A percentile compares a stretch with the other conserved stretches of the same genome.
Conservation (phyloP, 768 basidiomycete species). For the Amanita jacksonii region DNA sequence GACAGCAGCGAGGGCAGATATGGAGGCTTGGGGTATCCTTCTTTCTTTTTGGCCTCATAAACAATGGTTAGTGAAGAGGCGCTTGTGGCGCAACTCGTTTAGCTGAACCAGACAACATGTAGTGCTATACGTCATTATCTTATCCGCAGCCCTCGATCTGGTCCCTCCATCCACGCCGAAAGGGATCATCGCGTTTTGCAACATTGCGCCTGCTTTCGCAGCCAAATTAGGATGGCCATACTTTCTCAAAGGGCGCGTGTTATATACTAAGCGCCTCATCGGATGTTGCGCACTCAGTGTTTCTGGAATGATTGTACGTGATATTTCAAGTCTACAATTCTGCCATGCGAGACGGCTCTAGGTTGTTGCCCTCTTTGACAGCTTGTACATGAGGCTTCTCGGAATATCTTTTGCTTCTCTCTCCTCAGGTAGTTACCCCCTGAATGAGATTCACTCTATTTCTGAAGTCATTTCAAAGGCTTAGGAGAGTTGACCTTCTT, state of each 20-base stretch:
- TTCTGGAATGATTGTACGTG: conserved; percentile 78
- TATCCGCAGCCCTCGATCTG: conserved; percentile 91
- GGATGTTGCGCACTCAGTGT: conserved; percentile 73
- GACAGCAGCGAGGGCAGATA: conserved; percentile 21
- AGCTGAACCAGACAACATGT: not conserved
- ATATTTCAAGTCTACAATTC: not conserved
- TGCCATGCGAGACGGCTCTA: conserved; percentile 18
- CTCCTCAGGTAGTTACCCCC: conserved; percentile 52
- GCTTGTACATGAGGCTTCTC: conserved; percentile 57
- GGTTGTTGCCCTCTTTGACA: conserved; percentile 71
- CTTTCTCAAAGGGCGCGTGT: conserved; percentile 74
- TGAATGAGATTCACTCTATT: not conserved
- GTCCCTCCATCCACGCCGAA: conserved; percentile 89
- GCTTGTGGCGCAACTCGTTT: conserved; percentile 2
- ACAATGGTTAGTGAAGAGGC: conserved; percentile 52
- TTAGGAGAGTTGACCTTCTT: conserved; percentile 92
- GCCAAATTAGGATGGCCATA: conserved; percentile 94
- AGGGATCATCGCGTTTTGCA: conserved; percentile 91
- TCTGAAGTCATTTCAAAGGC: conserved; percentile 32
- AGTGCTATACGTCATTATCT: conserved; percentile 95
- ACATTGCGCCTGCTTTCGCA: conserved; percentile 79
- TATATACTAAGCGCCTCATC: conserved; percentile 64
- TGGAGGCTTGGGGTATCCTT: conserved; percentile 53
- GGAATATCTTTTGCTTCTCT: conserved; percentile 80
- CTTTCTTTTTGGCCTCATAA: conserved; percentile 87